Percentiles rank a stretch among this genome's conserved stretches.
Conservation (phyloP, 2,329 filamentous ascomycete genomes). For the Fusarium xyrophilum region DNA sequence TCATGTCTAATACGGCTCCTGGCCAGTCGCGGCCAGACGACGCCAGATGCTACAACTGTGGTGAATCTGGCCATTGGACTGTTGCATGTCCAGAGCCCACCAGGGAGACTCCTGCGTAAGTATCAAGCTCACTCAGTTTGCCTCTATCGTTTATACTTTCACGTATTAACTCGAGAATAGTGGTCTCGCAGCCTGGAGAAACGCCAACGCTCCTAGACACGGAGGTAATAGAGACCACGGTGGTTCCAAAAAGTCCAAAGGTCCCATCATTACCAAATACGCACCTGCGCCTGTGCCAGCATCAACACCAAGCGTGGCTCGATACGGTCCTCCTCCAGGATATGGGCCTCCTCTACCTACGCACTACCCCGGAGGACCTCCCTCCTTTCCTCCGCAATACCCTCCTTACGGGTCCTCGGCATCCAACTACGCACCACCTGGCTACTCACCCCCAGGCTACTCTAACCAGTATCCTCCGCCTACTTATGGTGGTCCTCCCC, state of each 20-base stretch:
- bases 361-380: slow-evolving; percentile 37
- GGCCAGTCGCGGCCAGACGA: slow-evolving; percentile 46
- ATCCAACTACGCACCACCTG: slow-evolving; percentile 37
- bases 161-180: slow-evolving; percentile 34
- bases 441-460: slow-evolving; percentile 40
- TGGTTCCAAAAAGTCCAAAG: slow-evolving; percentile 45
- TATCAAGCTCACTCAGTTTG: slow-evolving; percentile 19
- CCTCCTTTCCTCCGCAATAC: slow-evolving; percentile 36
- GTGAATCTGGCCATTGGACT: slow-evolving; percentile 58
- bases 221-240: slow-evolving; percentile 41
- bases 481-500: slow-evolving; percentile 28
- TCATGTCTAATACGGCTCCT: slow-evolving; percentile 44
- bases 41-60: slow-evolving; percentile 62
- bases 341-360: slow-evolving; percentile 38
- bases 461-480: slow-evolving; percentile 39
- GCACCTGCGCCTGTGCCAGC: slow-evolving; percentile 39
- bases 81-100: slow-evolving; percentile 61
- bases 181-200: slow-evolving; percentile 49
- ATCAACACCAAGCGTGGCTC: slow-evolving; percentile 16
- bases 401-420: slow-evolving; percentile 35
- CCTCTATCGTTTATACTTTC: background rate
- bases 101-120: slow-evolving; percentile 59
- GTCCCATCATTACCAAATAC: slow-evolving; percentile 48
- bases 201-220: slow-evolving; percentile 40
- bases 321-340: slow-evolving; percentile 38